Base-by-base conservation (phyloP, 495 filamentous ascomycete species). In the Cryomyces minteri region DNA sequence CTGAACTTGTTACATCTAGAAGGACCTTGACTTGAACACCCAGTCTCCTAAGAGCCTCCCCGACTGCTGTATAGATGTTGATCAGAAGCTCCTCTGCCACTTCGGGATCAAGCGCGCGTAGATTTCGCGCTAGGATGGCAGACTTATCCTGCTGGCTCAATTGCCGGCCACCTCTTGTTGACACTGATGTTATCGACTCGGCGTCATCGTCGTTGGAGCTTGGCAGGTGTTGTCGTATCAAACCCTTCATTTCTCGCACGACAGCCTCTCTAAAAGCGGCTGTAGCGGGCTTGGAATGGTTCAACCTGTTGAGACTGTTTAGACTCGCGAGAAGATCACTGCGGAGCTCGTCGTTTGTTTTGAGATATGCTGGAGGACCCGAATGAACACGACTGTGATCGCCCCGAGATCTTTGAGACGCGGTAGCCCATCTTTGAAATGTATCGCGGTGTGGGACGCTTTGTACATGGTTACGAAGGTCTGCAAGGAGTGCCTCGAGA, bases 181-280 rank as follows among this genome's bases (percentile, higher is more conserved):
- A 90, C 5, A 76, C 71, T 0, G 90, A 99, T 57, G 88, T 77
- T 61, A 86, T 75, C 2, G 85, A 93, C 56, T 94, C 87, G 45
- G 77, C 82, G 54, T 96, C 90, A 55, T 96, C 88, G 45, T 94
- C 88, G 54, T 74, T 88, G 32, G 85, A 90, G 51, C 82, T 90
- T 4, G 90, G 90, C 41, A 99, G 70, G 31, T 86, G 79, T 45
- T 77, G 71, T 34, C 85, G 79, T 40, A 99, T 90, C 18, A 96
- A 67, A 18, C 71, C 78, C 50, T 88, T 84, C 56, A 95, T 80
- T 62, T 96, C 90, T 14, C 82, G 77, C 42, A 93, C 63, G 10
- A 88, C 73, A 0, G 84, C 77, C n/a, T 88, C 88, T 49, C 87
- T 76, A 62, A 93, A 95, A 1, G 83, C 77, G 12, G 80, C 73